Percentiles rank a stretch among this genome's conserved stretches.
Conservation (phyloP, 805 yeast genomes). For the Schizosaccharomyces octosporus region DNA sequence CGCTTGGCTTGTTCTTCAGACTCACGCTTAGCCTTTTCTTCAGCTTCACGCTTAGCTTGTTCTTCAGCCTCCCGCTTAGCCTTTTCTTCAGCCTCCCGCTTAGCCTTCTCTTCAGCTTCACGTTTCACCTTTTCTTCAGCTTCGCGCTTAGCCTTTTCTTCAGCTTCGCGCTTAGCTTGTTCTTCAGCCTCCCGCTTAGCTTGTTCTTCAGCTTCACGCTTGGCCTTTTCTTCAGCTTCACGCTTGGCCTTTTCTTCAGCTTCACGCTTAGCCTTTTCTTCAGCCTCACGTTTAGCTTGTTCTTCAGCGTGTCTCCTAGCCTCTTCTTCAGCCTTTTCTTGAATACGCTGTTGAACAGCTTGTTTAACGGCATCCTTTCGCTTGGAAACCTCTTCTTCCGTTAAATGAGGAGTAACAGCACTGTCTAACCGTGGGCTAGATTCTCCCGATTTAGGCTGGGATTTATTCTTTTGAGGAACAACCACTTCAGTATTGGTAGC, state of each 20-base stretch:
- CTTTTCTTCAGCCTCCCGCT: conserved; percentile 19
- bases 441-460: background rate
- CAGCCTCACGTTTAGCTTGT: conserved; percentile 4
- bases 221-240: conserved; percentile 5
- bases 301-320: conserved; percentile 6
- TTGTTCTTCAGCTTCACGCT: conserved; percentile 4
- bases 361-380: background rate
- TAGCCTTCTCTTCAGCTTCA: conserved; percentile 17
- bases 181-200: conserved; percentile 5
- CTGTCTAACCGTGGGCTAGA: background rate
- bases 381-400: background rate
- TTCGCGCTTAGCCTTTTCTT: conserved; percentile 7
- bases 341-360: conserved; percentile 1
- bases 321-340: background rate
- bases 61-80: conserved; percentile 8
- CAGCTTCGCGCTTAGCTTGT: conserved; percentile 8
- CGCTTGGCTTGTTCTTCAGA: background rate
- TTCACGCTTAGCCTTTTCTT: conserved; percentile 4
- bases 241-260: conserved; percentile 6
- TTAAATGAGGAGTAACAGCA: background rate
- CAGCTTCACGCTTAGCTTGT: background rate
- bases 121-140: conserved; percentile 9
- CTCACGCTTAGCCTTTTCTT: background rate
- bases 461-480: background rate
- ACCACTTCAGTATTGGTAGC: background rate